phyloP scores from a whole-genome alignment of 768 basidiomycete genomes.

The Leccinum disarticulatum region DNA sequence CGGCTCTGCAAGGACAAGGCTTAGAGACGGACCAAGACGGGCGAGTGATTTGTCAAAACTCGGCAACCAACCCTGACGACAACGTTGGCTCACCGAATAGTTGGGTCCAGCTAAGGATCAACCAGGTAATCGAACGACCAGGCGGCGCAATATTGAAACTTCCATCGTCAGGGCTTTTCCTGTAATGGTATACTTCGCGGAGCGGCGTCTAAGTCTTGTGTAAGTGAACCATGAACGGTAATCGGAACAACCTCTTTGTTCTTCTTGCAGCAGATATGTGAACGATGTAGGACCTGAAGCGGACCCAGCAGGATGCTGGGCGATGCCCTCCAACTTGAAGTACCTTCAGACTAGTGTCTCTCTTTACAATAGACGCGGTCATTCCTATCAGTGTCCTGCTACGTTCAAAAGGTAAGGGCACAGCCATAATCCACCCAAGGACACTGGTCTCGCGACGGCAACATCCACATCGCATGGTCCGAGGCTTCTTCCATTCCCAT shows the following conservation, averaged over 20 bases:
- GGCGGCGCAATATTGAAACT: conserved; percentile 18
- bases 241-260: conserved; percentile 1
- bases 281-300: background rate
- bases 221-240: conserved; percentile 10
- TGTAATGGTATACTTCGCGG: conserved; percentile 6
- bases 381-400: background rate
- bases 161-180: conserved; percentile 9
- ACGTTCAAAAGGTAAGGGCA: background rate
- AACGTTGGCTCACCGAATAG: conserved; percentile 18
- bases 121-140: conserved; percentile 17
- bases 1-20: conserved; percentile 5
- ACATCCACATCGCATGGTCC: conserved; percentile 36
- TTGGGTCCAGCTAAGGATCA: conserved; percentile 20
- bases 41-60: conserved; percentile 4
- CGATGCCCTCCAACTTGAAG: background rate
- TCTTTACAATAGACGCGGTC: background rate
- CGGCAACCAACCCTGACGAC: conserved; percentile 6
- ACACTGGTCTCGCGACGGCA: conserved; percentile 26
- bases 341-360: conserved; percentile 10
- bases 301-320: background rate
- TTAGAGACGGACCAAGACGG: conserved; percentile 6
- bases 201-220: background rate
- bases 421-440: background rate
- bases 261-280: conserved; percentile 3
- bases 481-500: conserved; percentile 57